These are phyloP conservation scores for Fusarium sp. DNA, from an alignment of 2,329 filamentous ascomycete species.

Conservation along the genomic window DNA sequence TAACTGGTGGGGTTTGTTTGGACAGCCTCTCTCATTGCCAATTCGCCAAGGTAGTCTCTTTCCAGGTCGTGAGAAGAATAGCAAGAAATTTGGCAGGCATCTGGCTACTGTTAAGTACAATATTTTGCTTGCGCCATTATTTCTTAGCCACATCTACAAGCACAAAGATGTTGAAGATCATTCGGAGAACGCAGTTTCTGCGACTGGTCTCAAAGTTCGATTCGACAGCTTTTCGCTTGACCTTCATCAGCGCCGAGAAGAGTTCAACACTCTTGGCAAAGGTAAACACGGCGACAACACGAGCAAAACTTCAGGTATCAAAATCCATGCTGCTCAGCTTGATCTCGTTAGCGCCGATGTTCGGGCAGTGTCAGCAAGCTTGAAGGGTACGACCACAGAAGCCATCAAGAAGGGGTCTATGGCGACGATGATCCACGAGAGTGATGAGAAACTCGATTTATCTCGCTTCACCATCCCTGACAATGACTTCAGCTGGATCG, in stretches of 20 bases:
- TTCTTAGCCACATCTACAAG: conserved; percentile 97
- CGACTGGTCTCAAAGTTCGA: conserved; percentile 95
- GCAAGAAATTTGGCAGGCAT: conserved; percentile 98
- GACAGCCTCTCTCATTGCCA: conserved; percentile 92
- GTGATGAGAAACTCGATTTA: conserved; percentile 74
- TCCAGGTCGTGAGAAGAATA: conserved; percentile 93
- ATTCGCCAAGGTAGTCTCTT: conserved; percentile 92
- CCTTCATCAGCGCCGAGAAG: conserved; percentile 91
- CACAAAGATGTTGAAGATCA: conserved; percentile 96
- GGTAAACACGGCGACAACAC: conserved; percentile 77
- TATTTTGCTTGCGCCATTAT: conserved; percentile 88
- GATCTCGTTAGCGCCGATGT: conserved; percentile 94
- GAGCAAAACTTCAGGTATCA: conserved; percentile 86
- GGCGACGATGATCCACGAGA: conserved; percentile 63
- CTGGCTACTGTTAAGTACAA: conserved; percentile 99
- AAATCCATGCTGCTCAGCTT: conserved; percentile 93
- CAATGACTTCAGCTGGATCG: conserved; percentile 95
- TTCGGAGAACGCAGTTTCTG: conserved; percentile 80
- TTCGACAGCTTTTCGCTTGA: conserved; percentile 98
- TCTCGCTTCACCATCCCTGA: conserved; percentile 96
- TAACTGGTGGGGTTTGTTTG: conserved; percentile 97
- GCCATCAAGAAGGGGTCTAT: conserved; percentile 74
- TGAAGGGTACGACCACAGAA: conserved; percentile 82
- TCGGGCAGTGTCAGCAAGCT: conserved; percentile 90
- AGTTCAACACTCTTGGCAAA: conserved; percentile 85